Evolutionary conservation across 164 flowering plant genomes (phyloP), one percentile per base, ranked within the genome.

Genomic region (Annona squamosa): DNA sequence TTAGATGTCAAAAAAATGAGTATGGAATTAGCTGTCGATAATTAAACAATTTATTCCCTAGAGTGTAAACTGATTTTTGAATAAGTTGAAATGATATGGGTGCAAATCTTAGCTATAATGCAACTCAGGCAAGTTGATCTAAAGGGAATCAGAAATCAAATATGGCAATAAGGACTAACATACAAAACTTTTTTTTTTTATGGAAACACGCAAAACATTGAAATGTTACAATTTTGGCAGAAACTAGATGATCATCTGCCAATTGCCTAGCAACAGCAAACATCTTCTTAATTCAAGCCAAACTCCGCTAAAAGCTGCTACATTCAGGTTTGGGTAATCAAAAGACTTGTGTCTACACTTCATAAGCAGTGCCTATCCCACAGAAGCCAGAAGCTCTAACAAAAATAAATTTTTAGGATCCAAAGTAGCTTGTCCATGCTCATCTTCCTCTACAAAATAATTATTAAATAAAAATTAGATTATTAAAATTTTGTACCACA

Each of bases 371-470:
- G 70, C 26, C 56, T 67, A 48, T 94, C 91, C 98, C 91, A 65
- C 97, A 72, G 88, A 85, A 81, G 91, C 85, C 64, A 96, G 91
- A 79, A 96, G 97, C 83, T 90, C 94, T 67, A 91, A 78, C 74
- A 96, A 78, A 84, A 93, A 96, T 70, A 86, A 73, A 82, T 91
- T 92, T 61, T 98, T 98, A 80, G 89, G 80, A 79, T 85, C 89
- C 67, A 83, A 77, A 43, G 91, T 89, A 56, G 83, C 87, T 74
- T 6, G 43, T 69, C 78, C 79, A 68, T 83, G 82, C 66, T 75
- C 78, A 79, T 81, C 76, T 76, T 79, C 82, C 76, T 72, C 61
- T 46, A 26, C 37, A 26, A 26, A 26, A 26, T 26, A 26, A 1
- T 1, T 26, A 26, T 26, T 26, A 26, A 26, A 26, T 26, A 26